Evolutionary conservation across 73 alveolate species (phyloP).

Genomic region (Blepharisma japonicum): DNA sequence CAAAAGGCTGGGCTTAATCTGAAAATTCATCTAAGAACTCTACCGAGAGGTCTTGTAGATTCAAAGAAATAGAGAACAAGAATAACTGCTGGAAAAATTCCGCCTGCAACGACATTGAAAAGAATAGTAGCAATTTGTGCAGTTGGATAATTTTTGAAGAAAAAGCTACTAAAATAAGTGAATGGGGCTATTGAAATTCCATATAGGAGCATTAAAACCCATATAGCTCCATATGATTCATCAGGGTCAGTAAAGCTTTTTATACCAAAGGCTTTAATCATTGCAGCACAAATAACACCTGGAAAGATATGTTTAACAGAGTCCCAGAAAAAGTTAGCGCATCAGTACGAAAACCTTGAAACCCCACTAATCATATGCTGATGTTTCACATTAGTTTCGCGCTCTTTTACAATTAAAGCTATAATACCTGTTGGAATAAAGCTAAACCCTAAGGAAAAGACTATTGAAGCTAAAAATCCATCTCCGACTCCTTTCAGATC

Average conservation of each 20-base stretch:
- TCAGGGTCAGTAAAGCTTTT: conserved; percentile 29
- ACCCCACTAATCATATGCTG: conserved; percentile 87
- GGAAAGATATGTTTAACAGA: conserved; percentile 62
- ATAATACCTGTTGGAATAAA: conserved; percentile 91
- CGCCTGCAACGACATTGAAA: conserved; percentile 69
- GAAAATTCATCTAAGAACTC: conserved; percentile 68
- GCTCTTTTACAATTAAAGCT: conserved; percentile 81
- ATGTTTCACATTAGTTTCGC: conserved; percentile 92
- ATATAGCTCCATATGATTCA: conserved; percentile 57
- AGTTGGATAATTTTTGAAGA: conserved; percentile 61
- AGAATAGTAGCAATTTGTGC: conserved; percentile 68
- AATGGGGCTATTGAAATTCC: conserved; percentile 88
- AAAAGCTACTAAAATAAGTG: conserved; percentile 77
- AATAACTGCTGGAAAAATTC: conserved; percentile 38
- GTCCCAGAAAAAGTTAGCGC: conserved; percentile 73
- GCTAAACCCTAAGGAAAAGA: conserved; percentile 88
- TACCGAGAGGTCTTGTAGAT: conserved; percentile 56
- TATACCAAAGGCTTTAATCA: conserved; percentile 33
- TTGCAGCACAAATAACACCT: conserved; percentile 42
- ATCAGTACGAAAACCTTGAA: conserved; percentile 80
- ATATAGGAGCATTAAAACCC: conserved; percentile 62
- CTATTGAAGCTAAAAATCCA: conserved; percentile 56
- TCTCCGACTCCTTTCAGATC: conserved; percentile 18
- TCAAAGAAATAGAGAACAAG: conserved; percentile 61
- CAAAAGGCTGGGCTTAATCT: conserved; percentile 89